Conservation (phyloP, 495 filamentous ascomycete species). For the Daldinia bambusicola region DNA sequence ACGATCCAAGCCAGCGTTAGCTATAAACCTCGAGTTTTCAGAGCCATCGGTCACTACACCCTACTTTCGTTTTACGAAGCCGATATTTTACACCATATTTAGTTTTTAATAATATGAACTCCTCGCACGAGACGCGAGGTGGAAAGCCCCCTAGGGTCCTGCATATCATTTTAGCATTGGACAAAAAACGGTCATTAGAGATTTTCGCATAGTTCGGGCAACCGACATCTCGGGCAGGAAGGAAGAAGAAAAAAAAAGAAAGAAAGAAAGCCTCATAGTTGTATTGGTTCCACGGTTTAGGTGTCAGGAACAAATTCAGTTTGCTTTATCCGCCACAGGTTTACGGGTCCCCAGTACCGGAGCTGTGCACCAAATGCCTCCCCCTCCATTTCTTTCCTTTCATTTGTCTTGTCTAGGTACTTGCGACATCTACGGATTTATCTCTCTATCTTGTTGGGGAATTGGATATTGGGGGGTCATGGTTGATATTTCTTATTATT, state of each 20-base stretch:
- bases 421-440: constrained; percentile 29
- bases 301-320: constrained; percentile 44
- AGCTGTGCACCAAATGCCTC: constrained; percentile 39
- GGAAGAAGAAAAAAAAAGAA: neutral
- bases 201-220: constrained; percentile 51
- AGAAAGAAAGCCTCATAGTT: constrained; percentile 32
- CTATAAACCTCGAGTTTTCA: constrained; percentile 10
- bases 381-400: constrained; percentile 35
- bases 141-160: constrained; percentile 10
- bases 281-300: constrained; percentile 39
- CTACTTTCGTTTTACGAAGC: constrained; percentile 44
- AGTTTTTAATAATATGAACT: constrained; percentile 42
- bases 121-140: constrained; percentile 31
- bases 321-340: constrained; percentile 40
- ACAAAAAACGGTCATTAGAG: constrained; percentile 47
- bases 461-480: constrained; percentile 22
- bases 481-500: constrained; percentile 12
- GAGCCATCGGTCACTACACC: constrained; percentile 25
- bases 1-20: constrained; percentile 43
- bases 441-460: constrained; percentile 20
- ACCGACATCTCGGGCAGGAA: constrained; percentile 48
- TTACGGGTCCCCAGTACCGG: constrained; percentile 42
- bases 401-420: constrained; percentile 34
- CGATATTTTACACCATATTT: constrained; percentile 38
- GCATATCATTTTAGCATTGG: constrained; percentile 44